A percentile compares a stretch with the other conserved stretches of the same genome.
These are phyloP conservation scores for Hyphodiscus sp. DNA, from an alignment of 2,329 filamentous ascomycete genomes.

Conservation along the genomic window DNA sequence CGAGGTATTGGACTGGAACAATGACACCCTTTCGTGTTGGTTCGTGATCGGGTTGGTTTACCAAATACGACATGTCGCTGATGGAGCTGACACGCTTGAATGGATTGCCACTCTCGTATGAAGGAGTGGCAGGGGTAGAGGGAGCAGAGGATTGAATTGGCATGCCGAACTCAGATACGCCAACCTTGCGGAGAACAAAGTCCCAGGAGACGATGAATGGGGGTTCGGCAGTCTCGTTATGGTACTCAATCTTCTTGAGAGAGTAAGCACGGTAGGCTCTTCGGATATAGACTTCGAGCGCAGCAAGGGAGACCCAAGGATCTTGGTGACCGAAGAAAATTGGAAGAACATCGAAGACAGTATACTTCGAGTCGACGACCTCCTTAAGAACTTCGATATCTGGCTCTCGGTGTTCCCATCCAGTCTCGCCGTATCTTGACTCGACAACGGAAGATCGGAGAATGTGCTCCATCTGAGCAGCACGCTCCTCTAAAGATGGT, in stretches of 20 bases:
- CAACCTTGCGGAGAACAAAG: slow-evolving; percentile 89
- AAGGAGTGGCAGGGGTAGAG: slow-evolving; percentile 74
- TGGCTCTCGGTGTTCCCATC: slow-evolving; percentile 93
- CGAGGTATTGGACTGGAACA: slow-evolving; percentile 85
- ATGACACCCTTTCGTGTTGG: slow-evolving; percentile 88
- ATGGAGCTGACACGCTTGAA: slow-evolving; percentile 89
- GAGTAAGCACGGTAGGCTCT: slow-evolving; percentile 95
- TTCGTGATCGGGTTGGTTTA: slow-evolving; percentile 66
- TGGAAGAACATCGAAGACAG: slow-evolving; percentile 91
- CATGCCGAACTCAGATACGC: slow-evolving; percentile 82
- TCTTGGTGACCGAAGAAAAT: slow-evolving; percentile 94
- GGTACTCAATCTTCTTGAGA: slow-evolving; percentile 82
- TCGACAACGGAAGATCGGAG: slow-evolving; percentile 91
- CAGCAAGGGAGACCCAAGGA: slow-evolving; percentile 87
- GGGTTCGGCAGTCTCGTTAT: slow-evolving; percentile 62
- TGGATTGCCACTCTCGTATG: slow-evolving; percentile 48
- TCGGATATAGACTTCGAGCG: slow-evolving; percentile 92
- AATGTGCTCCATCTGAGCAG: slow-evolving; percentile 97
- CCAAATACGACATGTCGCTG: slow-evolving; percentile 90
- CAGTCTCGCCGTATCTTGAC: slow-evolving; percentile 94
- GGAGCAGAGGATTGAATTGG: slow-evolving; percentile 73
- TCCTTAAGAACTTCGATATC: slow-evolving; percentile 90
- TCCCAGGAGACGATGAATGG: slow-evolving; percentile 88
- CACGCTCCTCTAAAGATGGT: slow-evolving; percentile 91
- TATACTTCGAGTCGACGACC: slow-evolving; percentile 97